These are phyloP conservation scores for Solidago caesia DNA, from an alignment of 129 eudicot species.

Conservation along the genomic window DNA sequence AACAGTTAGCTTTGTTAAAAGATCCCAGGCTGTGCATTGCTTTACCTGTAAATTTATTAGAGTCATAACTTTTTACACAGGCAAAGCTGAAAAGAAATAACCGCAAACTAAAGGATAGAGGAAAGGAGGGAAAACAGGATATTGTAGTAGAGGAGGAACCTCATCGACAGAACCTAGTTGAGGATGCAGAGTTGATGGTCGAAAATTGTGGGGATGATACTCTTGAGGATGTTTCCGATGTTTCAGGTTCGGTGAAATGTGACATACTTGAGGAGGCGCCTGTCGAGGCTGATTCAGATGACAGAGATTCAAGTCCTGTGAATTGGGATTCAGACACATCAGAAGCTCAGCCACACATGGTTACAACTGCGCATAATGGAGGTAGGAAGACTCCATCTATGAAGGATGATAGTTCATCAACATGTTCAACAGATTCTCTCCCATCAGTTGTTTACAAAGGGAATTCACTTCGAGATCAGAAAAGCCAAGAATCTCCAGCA, in stretches of 20 bases:
- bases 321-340: conserved; percentile 83
- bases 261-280: conserved; percentile 35
- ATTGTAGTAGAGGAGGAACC: conserved; percentile 37
- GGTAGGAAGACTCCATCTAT: conserved; percentile 49
- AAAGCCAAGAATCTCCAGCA: conserved; percentile 60
- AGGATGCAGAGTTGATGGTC: conserved; percentile 39
- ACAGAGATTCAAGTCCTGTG: conserved; percentile 66
- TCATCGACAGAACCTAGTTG: conserved; percentile 41
- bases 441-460: conserved; percentile 53
- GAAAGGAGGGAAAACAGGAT: conserved; percentile 55
- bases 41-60: too few relatives aligned
- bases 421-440: conserved; percentile 87
- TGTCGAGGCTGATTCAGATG: conserved; percentile 69
- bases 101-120: conserved; percentile 76
- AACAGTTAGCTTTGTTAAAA: too few relatives aligned
- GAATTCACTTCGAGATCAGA: conserved; percentile 40
- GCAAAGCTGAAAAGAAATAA: conserved; percentile 83
- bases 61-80: conserved; percentile 28
- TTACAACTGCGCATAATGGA: conserved; percentile 46
- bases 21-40: too few relatives aligned
- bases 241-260: conserved; percentile 67
- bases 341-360: conserved; percentile 67
- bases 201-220: conserved; percentile 37
- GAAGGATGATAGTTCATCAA: conserved; percentile 90
- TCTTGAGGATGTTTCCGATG: conserved; percentile 71